phyloP scores from a whole-genome alignment of 352 stramenopile genomes.

The Globisporangium rhizosaccharum region DNA sequence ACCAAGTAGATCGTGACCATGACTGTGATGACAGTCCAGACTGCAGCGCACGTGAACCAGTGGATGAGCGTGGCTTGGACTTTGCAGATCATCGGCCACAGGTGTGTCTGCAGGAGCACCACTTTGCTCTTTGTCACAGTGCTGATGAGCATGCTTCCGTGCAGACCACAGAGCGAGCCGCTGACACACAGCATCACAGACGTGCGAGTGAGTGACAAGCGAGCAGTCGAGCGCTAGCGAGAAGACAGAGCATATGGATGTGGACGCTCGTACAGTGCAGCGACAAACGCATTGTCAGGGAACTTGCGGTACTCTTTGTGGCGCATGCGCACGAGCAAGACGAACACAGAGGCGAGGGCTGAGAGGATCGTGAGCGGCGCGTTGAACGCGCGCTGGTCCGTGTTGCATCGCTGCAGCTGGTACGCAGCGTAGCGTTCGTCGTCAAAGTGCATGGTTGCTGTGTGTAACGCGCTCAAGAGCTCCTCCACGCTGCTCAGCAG shows the following conservation, averaged over 20 bases:
- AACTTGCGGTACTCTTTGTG: slow-evolving; percentile 27
- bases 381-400: slow-evolving; percentile 25
- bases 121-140: slow-evolving; percentile 20
- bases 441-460: slow-evolving; percentile 6
- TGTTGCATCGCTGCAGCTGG: slow-evolving; percentile 19
- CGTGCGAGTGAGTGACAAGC: background rate
- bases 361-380: slow-evolving; percentile 24
- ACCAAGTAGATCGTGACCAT: slow-evolving; percentile 18
- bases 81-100: slow-evolving; percentile 22
- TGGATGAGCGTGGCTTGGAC: slow-evolving; percentile 25
- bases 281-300: slow-evolving; percentile 26
- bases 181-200: slow-evolving; percentile 3
- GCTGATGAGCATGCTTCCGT: slow-evolving; percentile 28
- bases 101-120: slow-evolving; percentile 14
- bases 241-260: background rate
- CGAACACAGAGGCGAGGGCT: slow-evolving; percentile 14
- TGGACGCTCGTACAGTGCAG: slow-evolving; percentile 19
- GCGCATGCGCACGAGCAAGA: slow-evolving; percentile 22
- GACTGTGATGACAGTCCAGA: slow-evolving; percentile 24
- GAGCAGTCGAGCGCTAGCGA: background rate
- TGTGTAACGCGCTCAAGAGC: background rate
- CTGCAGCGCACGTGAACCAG: slow-evolving; percentile 26
- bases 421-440: slow-evolving; percentile 24
- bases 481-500: background rate
- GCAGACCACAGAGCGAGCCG: slow-evolving; percentile 20